Conservation (phyloP, 371 early-diverging fungal genomes). For the Syncephalastrum monosporum region DNA sequence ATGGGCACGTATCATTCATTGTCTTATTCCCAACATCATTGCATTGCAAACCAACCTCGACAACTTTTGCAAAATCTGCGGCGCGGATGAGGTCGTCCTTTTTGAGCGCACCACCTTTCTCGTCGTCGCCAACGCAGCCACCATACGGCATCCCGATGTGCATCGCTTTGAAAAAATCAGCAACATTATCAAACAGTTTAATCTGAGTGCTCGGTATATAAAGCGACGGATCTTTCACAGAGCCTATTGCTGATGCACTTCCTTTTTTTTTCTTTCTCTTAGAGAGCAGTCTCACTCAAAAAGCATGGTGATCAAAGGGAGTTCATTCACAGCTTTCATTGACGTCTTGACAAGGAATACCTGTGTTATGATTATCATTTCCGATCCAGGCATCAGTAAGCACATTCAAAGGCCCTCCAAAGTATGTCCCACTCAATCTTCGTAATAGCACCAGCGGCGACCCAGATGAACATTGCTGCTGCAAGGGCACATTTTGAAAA, state of each 20-base stretch:
- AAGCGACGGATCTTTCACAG: background rate
- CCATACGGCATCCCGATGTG: constrained; percentile 54
- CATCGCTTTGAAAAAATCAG: constrained; percentile 91
- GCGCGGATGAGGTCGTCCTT: constrained; percentile 91
- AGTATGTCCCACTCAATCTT: background rate
- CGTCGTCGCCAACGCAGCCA: constrained; percentile 84
- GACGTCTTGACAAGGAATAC: constrained; percentile 16
- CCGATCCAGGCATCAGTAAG: constrained; percentile 20
- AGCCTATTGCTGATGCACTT: background rate
- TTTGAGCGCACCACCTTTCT: constrained; percentile 96
- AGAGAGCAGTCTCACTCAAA: constrained; percentile 20
- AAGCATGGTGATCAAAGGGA: constrained; percentile 20
- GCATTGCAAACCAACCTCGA: constrained; percentile 75
- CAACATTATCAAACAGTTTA: constrained; percentile 93
- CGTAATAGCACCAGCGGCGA: constrained; percentile 68
- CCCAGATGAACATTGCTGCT: constrained; percentile 74
- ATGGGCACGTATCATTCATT: constrained; percentile 95
- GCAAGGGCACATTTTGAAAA: constrained; percentile 81
- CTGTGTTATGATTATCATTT: constrained; percentile 15
- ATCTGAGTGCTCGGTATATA: constrained; percentile 74
- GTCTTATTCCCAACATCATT: constrained; percentile 89
- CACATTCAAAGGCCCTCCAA: background rate
- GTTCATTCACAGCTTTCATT: constrained; percentile 20
- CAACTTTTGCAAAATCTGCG: constrained; percentile 78
- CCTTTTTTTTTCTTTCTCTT: background rate